Base-by-base conservation (phyloP, 2,329 filamentous ascomycete species). In the Harringtonia lauricola region DNA sequence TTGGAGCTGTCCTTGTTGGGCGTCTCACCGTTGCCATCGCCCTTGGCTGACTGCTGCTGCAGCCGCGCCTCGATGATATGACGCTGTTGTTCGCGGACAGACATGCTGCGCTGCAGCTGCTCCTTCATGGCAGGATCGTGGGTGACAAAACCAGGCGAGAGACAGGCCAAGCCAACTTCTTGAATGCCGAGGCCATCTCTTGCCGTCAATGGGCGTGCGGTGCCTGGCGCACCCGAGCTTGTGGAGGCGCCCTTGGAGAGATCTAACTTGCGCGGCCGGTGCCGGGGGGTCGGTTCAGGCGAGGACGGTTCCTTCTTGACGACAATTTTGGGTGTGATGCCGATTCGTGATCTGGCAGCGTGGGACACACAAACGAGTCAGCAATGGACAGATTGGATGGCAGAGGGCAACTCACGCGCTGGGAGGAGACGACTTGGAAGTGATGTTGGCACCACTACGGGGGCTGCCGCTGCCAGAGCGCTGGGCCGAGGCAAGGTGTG, bases 231-330 rank as follows among this genome's bases (percentile, higher is more conserved):
- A 44, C 67, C 71, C 30, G 72, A 69, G 47, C 64, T 70, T 28
- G 67, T 65, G 39, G 65, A 57, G 1, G 65, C 65, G 53, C 75
- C 75, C 59, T 81, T 81, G 49, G 85, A 86, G 28, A 94, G 73
- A 60, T 92, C 85, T 45, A 94, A 73, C 57, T 79, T 82, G 56
- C 83, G 76, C 14, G 86, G 86, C 46, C 86, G 76, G 56, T 86
- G 86, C 41, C 85, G 76, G 43, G 83, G 76, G 47, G 79, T 72
- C 56, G 92, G 77, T 50, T 83, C 83, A 43, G 90, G 90, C 38
- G 90, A 95, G 35, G 83, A 78, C 29, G 89, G 89, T 63, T 98
- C 92, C 65, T 95, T 95, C 72, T 96, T 96, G 47, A 98, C 89
- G 51, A 94, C 75, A 50, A 95, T 94, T 66, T 86, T 89, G 34